Percentiles rank a stretch among this genome's conserved stretches.
phyloP scores from a whole-genome alignment of 2,329 filamentous ascomycete species.

The Claviceps sorghi region DNA sequence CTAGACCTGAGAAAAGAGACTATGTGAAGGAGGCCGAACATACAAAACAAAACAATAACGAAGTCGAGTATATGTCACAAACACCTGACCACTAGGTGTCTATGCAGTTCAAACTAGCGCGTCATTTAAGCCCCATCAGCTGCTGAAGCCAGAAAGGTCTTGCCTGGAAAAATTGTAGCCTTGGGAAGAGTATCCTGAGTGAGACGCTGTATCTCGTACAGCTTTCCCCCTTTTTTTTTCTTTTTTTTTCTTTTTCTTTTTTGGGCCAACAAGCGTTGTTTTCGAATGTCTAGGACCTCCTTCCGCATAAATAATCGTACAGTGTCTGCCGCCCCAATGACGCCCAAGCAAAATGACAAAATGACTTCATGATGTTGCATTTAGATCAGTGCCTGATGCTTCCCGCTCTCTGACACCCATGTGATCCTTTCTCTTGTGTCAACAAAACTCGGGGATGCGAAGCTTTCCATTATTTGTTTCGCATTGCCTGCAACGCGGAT shows the following conservation, averaged over 20 bases:
- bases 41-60: not conserved
- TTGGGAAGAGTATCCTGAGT: not conserved
- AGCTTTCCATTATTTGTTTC: not conserved
- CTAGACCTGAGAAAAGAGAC: conserved; percentile 23
- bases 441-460: not conserved
- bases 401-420: not conserved
- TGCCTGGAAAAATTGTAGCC: not conserved
- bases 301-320: not conserved
- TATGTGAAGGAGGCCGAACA: conserved; percentile 4
- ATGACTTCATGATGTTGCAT: not conserved
- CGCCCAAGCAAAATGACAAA: not conserved
- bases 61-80: conserved; percentile 3
- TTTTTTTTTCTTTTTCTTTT: too few relatives aligned
- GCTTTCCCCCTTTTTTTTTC: not conserved
- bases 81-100: conserved; percentile 4
- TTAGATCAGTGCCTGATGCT: not conserved
- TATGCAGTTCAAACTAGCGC: conserved; percentile 5
- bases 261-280: not conserved
- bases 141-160: not conserved
- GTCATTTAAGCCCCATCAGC: conserved; percentile 1
- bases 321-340: not conserved
- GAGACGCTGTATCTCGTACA: not conserved
- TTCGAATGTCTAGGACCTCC: not conserved
- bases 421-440: not conserved
- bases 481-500: not conserved